Evolutionary conservation across 495 filamentous ascomycete genomes (phyloP), one percentile per base, ranked within the genome.

Genomic region (Neurospora sp.): DNA sequence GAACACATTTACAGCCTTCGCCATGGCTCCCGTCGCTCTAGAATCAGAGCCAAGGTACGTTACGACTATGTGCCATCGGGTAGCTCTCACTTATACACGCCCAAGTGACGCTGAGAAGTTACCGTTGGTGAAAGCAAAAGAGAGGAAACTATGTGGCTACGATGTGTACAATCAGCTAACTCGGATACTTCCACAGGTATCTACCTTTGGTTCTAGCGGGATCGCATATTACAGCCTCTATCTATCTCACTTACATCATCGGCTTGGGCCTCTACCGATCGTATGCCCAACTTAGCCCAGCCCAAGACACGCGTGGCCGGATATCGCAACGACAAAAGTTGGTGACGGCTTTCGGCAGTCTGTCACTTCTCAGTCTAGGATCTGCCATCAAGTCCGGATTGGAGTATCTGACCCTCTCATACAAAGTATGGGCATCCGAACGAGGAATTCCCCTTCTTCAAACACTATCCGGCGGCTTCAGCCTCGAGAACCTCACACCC

Each of bases 351-450:
- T 88, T 88, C 75, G 80, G 82, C 18, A 77, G 77, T 2, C 77
- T 88, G 0, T 85, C 85, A 18, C 59, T 77, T 4, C 42, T 82
- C 0, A 79, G 84, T 27, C 75, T 88, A 8, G 76, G 72, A 5
- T 71, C 82, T 12, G 83, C 84, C 5, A 70, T 79, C 11, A 82
- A 81, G 31, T 85, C 82, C 20, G 77, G 75, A 3, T 42, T 82
- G 23, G 72, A 73, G 16, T 85, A 84, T 48, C 75, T 74, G 38
- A 76, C 73, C 4, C 69, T 87, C 31, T 87, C 85, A 1, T 88
- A 88, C 76, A 76, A 80, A 69, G 81, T 81, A 18, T 88, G 86
- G 86, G 85, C 85, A 5, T 77, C 80, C 48, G 79, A 86, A 69
- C 79, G 84, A 70, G 84, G 82, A 7, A 74, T 86, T 37, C 76